Percentiles rank a stretch among this genome's conserved stretches.
These are phyloP conservation scores for Citrus mangshanensis DNA, from an alignment of 345 rosid genomes.

Conservation along the genomic window DNA sequence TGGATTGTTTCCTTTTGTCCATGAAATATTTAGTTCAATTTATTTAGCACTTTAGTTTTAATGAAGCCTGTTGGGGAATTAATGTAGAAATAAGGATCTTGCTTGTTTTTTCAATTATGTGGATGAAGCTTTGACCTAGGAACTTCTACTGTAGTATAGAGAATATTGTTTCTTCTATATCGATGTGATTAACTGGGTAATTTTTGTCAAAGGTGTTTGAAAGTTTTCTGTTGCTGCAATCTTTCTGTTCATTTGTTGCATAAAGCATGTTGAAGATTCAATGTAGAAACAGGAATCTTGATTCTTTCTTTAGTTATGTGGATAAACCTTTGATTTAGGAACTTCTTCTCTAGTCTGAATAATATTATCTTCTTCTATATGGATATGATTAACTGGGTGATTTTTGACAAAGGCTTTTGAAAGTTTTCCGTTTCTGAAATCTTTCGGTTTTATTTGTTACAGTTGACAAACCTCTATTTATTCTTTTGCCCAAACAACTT, in stretches of 20 bases:
- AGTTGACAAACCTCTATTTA: too few relatives aligned
- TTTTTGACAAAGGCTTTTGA: neutral
- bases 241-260: neutral
- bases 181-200: neutral
- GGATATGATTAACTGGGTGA: neutral
- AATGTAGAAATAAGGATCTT: neutral
- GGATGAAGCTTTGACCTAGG: neutral
- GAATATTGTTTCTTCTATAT: neutral
- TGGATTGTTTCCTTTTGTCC: neutral
- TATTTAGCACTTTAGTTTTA: neutral
- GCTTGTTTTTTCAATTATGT: neutral
- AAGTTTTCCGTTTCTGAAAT: neutral
- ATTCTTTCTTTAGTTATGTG: neutral
- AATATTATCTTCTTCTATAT: neutral
- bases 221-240: neutral
- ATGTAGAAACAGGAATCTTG: neutral
- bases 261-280: neutral
- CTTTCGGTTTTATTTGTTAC: neutral
- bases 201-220: neutral
- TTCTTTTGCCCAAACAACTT: too few relatives aligned
- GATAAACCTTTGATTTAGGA: neutral
- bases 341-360: too few relatives aligned
- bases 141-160: too few relatives aligned
- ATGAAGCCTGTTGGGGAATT: neutral
- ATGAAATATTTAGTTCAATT: neutral